These are phyloP conservation scores for Lactarius indigo DNA, from an alignment of 768 basidiomycete species.

Conservation along the genomic window DNA sequence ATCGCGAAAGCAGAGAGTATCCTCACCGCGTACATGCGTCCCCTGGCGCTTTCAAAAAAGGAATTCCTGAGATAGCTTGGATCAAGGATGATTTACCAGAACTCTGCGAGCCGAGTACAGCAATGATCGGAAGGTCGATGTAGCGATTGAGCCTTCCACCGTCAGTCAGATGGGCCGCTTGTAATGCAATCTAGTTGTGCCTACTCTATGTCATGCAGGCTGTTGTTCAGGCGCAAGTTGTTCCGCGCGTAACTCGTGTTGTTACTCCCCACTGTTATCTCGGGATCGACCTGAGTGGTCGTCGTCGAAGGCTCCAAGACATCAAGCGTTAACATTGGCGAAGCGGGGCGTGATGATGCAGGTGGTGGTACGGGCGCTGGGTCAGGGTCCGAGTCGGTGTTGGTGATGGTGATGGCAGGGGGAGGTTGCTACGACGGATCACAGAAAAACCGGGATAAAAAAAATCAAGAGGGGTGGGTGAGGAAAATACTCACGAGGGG, in stretches of 20 bases:
- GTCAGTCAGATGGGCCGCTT: neutral
- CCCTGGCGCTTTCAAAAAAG: constrained; percentile 28
- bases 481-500: neutral
- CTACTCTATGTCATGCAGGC: constrained; percentile 15
- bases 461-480: neutral
- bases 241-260: neutral
- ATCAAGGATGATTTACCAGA: constrained; percentile 35
- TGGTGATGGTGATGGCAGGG: neutral
- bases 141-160: constrained; percentile 22
- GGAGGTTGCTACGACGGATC: neutral
- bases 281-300: constrained; percentile 9
- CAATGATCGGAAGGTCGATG: constrained; percentile 32
- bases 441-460: neutral
- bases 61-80: constrained; percentile 31
- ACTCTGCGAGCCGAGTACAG: constrained; percentile 32
- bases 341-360: neutral
- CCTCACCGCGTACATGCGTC: constrained; percentile 32
- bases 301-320: neutral
- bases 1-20: neutral
- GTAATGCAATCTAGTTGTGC: neutral
- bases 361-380: neutral
- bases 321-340: constrained; percentile 1
- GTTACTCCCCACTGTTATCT: neutral
- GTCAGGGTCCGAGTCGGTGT: neutral
- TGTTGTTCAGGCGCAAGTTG: constrained; percentile 3